These are phyloP conservation scores for Dictyostelium brefeldianum DNA, from an alignment of 78 protist genomes.

Conservation along the genomic window DNA sequence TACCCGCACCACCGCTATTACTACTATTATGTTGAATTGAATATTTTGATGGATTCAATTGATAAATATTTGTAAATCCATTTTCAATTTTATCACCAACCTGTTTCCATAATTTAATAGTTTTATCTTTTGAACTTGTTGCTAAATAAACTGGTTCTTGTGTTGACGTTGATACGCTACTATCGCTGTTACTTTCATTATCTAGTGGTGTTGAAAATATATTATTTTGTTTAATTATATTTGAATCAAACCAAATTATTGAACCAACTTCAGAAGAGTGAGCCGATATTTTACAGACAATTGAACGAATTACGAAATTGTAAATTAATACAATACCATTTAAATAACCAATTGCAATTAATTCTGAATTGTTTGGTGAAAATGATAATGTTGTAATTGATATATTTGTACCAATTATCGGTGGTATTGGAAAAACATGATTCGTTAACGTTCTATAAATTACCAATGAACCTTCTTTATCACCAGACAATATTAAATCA, in stretches of 20 bases:
- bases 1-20: neutral
- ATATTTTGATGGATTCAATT: constrained; percentile 3
- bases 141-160: neutral
- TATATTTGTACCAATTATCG: constrained; percentile 2
- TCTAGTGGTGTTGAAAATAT: neutral
- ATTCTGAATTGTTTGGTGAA: constrained; percentile 4
- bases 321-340: constrained; percentile 56
- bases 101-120: constrained; percentile 75
- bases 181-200: neutral
- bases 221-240: neutral
- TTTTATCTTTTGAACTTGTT: constrained; percentile 58
- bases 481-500: constrained; percentile 15
- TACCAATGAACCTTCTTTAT: constrained; percentile 47
- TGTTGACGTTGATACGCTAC: no score
- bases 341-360: constrained; percentile 46
- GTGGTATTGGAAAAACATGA: neutral
- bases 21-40: neutral
- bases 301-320: neutral
- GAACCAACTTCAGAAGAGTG: constrained; percentile 39
- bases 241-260: constrained; percentile 37
- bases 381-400: constrained; percentile 17
- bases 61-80: constrained; percentile 28
- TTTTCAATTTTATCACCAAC: constrained; percentile 19
- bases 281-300: constrained; percentile 24
- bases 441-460: constrained; percentile 31